Percentiles rank a stretch among this genome's conserved stretches.
Conservation (phyloP, 2,329 filamentous ascomycete genomes). For the Pseudogymnoascus sp. region DNA sequence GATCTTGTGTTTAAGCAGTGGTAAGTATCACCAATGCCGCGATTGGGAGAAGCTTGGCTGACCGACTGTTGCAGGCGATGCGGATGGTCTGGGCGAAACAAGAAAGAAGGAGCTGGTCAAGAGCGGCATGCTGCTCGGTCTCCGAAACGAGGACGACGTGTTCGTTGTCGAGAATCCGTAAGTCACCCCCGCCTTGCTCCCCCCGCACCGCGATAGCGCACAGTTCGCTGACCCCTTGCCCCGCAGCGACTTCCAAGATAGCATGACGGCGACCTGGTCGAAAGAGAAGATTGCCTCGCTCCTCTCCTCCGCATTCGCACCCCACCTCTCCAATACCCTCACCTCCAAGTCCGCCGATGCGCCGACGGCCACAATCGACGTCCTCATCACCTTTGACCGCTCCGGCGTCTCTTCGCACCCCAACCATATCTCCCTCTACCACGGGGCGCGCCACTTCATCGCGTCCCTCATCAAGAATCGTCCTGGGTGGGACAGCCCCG, state of each 20-base stretch:
- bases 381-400: constrained; percentile 84
- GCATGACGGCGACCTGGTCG: constrained; percentile 77
- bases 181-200: constrained; percentile 24
- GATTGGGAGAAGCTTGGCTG: constrained; percentile 18
- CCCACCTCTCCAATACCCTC: constrained; percentile 42
- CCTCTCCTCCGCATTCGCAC: constrained; percentile 66
- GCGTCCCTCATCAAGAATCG: constrained; percentile 55
- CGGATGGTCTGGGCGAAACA: constrained; percentile 77
- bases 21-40: constrained; percentile 35
- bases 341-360: constrained; percentile 27
- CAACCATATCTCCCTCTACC: constrained; percentile 85
- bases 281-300: constrained; percentile 61
- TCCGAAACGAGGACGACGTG: constrained; percentile 69
- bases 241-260: constrained; percentile 69
- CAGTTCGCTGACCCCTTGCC: constrained; percentile 1
- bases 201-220: constrained; percentile 11
- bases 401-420: constrained; percentile 78
- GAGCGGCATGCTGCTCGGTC: constrained; percentile 69
- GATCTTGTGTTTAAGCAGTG: constrained; percentile 86
- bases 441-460: constrained; percentile 71
- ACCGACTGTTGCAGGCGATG: constrained; percentile 52
- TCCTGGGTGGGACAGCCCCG: constrained; percentile 60
- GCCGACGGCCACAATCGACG: constrained; percentile 40
- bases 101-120: constrained; percentile 77
- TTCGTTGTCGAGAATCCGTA: constrained; percentile 76